Conservation (phyloP, 805 yeast species). For the Kuraishia hungarica region DNA sequence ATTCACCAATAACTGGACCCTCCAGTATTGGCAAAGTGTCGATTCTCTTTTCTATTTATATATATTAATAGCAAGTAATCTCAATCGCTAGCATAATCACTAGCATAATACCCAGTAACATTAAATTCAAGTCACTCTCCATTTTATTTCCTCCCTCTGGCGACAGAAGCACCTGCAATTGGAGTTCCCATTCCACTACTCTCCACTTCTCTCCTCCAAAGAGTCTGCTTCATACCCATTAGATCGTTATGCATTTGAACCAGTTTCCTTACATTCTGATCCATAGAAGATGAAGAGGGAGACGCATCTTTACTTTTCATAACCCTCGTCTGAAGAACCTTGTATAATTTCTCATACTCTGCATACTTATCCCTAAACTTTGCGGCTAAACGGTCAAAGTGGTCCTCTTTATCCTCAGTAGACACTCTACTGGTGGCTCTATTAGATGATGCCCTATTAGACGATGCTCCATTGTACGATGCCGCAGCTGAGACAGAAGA, state of each 20-base stretch:
- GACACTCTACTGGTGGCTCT: too few species aligned
- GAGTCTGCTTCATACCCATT: not conserved
- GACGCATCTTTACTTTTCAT: not conserved
- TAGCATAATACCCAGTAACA: not conserved
- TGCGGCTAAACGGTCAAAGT: slow-evolving; percentile 25
- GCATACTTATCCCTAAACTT: slow-evolving; percentile 38
- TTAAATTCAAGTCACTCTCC: not conserved
- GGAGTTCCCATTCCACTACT: not conserved
- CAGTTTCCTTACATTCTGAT: slow-evolving; percentile 1
- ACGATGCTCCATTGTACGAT: too few species aligned
- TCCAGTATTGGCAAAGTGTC: too few species aligned
- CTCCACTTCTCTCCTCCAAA: not conserved
- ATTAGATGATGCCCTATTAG: too few species aligned
- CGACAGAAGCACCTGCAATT: not conserved
- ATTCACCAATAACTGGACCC: too few species aligned
- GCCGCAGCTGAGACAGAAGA: too few species aligned
- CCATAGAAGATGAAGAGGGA: not conserved
- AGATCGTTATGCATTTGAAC: slow-evolving; percentile 4
- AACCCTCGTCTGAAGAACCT: slow-evolving; percentile 5
- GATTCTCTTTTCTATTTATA: too few species aligned
- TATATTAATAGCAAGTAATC: too few species aligned
- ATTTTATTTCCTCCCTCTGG: not conserved
- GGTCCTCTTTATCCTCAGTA: not conserved
- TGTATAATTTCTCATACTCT: slow-evolving; percentile 41
- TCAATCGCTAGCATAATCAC: too few species aligned